Evolutionary conservation across 2,329 filamentous ascomycete genomes (phyloP).

Genomic region (Coniosporium tulheliwenetii): DNA sequence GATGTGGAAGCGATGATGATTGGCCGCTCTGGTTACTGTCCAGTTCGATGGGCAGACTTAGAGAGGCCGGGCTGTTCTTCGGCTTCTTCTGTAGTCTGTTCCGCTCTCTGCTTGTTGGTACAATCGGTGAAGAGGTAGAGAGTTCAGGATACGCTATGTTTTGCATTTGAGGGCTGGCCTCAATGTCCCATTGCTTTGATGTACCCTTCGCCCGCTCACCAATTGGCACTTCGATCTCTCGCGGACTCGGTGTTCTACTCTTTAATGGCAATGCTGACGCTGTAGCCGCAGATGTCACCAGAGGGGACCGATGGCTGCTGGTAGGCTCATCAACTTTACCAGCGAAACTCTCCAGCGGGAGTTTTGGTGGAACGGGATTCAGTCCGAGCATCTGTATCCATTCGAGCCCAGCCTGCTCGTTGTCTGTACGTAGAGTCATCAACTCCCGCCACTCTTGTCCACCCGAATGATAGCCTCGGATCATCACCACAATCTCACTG

Average conservation of each 20-base stretch:
- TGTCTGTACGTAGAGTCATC: slow-evolving; percentile 58
- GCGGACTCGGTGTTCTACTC: slow-evolving; percentile 30
- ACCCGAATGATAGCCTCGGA: slow-evolving; percentile 51
- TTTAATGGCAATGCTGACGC: slow-evolving; percentile 17
- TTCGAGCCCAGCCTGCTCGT: slow-evolving; percentile 63
- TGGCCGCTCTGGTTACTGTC: too few relatives aligned
- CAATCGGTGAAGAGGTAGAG: slow-evolving; percentile 12
- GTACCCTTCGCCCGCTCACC: slow-evolving; percentile 37
- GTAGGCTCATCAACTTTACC: slow-evolving; percentile 19
- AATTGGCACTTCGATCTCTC: slow-evolving; percentile 44
- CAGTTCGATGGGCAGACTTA: slow-evolving; percentile 8
- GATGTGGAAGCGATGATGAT: too few relatives aligned
- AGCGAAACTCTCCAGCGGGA: slow-evolving; percentile 38
- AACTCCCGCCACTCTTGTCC: slow-evolving; percentile 68
- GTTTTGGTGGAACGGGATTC: slow-evolving; percentile 43
- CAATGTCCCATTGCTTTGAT: slow-evolving; percentile 28
- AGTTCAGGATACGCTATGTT: slow-evolving; percentile 11
- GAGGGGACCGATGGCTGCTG: slow-evolving; percentile 41
- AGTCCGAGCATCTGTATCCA: slow-evolving; percentile 79
- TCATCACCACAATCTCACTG: slow-evolving; percentile 71
- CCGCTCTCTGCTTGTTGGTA: slow-evolving; percentile 20
- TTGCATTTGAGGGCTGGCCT: slow-evolving; percentile 13
- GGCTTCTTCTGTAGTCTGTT: slow-evolving; percentile 12
- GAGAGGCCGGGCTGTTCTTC: slow-evolving; percentile 7
- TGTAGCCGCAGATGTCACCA: slow-evolving; percentile 20